Conservation (phyloP, 139 green algal genomes). For the Coelastrella sp. region DNA sequence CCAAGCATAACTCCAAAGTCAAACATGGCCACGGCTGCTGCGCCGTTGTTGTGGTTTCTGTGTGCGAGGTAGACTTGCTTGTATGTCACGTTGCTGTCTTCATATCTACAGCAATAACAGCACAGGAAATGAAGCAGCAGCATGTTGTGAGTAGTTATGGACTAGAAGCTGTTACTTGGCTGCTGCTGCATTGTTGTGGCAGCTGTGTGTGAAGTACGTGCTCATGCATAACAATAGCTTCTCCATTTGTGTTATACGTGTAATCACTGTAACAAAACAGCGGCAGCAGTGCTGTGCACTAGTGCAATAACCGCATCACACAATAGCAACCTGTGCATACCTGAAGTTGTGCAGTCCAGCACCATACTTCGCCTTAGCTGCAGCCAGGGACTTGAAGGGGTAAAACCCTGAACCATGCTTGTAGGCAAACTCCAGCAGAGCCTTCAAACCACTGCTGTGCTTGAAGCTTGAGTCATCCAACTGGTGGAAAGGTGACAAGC, state of each 20-base stretch:
- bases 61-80: slow-evolving; percentile 21
- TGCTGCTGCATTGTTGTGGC: too few relatives aligned
- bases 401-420: slow-evolving; percentile 24
- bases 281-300: too few relatives aligned
- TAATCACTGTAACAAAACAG: not conserved
- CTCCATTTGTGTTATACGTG: too few relatives aligned
- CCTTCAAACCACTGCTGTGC: not conserved
- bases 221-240: too few relatives aligned
- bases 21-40: slow-evolving; percentile 15
- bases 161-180: not conserved
- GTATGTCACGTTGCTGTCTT: slow-evolving; percentile 19
- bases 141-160: not conserved
- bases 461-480: slow-evolving; percentile 8
- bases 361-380: slow-evolving; percentile 43
- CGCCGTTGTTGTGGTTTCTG: not conserved
- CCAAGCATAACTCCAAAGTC: not conserved
- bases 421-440: not conserved
- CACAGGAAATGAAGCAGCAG: not conserved
- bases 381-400: slow-evolving; percentile 31
- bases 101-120: not conserved
- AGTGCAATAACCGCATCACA: not conserved
- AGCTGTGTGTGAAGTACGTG: too few relatives aligned
- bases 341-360: slow-evolving; percentile 22
- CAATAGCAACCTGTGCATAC: not conserved
- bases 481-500: slow-evolving; percentile 27